These are phyloP conservation scores for Calocera cornea DNA, from an alignment of 768 basidiomycete species.

Conservation along the genomic window DNA sequence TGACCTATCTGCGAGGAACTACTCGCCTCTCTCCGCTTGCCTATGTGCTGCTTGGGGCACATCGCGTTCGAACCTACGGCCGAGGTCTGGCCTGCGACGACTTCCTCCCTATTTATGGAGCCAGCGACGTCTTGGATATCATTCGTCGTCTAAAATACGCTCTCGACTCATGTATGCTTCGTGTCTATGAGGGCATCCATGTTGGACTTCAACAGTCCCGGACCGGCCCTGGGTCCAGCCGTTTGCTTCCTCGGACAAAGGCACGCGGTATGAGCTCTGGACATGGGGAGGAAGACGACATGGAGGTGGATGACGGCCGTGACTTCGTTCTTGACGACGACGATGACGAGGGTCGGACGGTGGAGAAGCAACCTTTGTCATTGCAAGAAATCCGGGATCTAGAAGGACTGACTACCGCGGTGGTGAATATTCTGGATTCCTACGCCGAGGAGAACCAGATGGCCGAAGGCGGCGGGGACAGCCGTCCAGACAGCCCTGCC, in stretches of 20 bases:
- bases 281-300: constrained; percentile 13
- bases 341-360: constrained; percentile 20
- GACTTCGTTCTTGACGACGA: constrained; percentile 39
- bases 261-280: too few relatives aligned
- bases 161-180: constrained; percentile 72
- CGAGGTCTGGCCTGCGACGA: constrained; percentile 74
- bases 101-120: constrained; percentile 76
- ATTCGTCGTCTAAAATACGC: constrained; percentile 65
- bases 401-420: constrained; percentile 55
- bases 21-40: constrained; percentile 78
- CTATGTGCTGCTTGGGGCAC: constrained; percentile 83
- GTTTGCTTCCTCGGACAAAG: too few relatives aligned
- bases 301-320: constrained; percentile 33
- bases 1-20: constrained; percentile 63
- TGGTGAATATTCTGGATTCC: constrained; percentile 58
- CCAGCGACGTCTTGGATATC: constrained; percentile 61
- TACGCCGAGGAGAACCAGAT: constrained; percentile 43
- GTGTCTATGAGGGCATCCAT: constrained; percentile 77
- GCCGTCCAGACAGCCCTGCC: not conserved
- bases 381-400: constrained; percentile 60
- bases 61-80: constrained; percentile 53
- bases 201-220: constrained; percentile 31
- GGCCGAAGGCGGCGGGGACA: not conserved
- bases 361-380: constrained; percentile 42
- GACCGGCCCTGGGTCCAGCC: too few relatives aligned